phyloP scores from a whole-genome alignment of 805 yeast genomes.

The Metschnikowia hibisci region DNA sequence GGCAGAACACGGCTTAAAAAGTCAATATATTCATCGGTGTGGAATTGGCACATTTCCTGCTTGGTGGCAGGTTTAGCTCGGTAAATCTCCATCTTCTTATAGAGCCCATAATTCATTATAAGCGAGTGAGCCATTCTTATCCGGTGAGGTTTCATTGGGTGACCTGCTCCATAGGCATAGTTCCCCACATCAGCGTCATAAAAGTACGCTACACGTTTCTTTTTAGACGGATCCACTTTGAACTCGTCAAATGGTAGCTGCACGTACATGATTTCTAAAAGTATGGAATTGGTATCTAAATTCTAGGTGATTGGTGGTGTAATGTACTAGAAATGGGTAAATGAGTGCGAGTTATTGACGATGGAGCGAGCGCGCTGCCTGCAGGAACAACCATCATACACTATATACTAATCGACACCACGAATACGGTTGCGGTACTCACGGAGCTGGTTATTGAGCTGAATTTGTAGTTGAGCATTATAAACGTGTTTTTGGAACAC shows the following conservation, averaged over 20 bases:
- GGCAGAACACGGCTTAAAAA: constrained; percentile 88
- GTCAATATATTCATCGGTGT: constrained; percentile 95
- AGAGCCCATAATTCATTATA: constrained; percentile 94
- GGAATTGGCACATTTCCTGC: constrained; percentile 97
- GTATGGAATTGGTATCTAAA: not conserved
- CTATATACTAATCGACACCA: constrained; percentile 3
- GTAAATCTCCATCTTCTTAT: constrained; percentile 95
- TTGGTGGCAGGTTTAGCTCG: constrained; percentile 97
- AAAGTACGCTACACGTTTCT: constrained; percentile 43
- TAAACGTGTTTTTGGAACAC: constrained; percentile 37
- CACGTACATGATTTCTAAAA: constrained; percentile 26
- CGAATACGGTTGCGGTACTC: constrained; percentile 16
- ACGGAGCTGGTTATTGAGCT: constrained; percentile 40
- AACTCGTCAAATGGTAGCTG: constrained; percentile 45
- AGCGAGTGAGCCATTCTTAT: constrained; percentile 97
- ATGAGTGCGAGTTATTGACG: not conserved
- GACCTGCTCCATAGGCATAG: constrained; percentile 97
- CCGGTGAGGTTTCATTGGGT: constrained; percentile 98
- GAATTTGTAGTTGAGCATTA: constrained; percentile 43
- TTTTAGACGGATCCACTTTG: constrained; percentile 37
- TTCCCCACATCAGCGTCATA: constrained; percentile 85
- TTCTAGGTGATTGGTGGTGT: too few species aligned
- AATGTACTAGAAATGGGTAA: not conserved
- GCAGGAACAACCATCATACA: not conserved
- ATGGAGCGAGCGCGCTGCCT: not conserved